Percentiles rank a stretch among this genome's conserved stretches.
phyloP scores from a whole-genome alignment of 306 rosid genomes.

The Sophora flavescens region DNA sequence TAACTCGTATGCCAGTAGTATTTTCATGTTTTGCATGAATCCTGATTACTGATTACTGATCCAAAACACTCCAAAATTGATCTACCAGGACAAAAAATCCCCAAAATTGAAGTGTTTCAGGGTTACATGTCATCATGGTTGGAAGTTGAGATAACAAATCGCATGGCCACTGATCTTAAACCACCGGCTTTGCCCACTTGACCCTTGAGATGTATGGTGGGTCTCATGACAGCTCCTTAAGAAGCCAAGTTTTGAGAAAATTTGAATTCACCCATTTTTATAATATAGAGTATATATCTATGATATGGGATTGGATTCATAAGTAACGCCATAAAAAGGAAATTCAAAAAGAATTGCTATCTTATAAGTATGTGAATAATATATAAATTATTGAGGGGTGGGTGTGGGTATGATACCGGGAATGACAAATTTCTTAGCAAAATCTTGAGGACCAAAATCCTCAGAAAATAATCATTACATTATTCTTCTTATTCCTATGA shows the following conservation, averaged over 20 bases:
- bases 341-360: background rate
- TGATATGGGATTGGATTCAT: background rate
- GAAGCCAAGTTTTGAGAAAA: constrained; percentile 27
- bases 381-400: background rate
- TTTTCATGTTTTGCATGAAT: too few species aligned
- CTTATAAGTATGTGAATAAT: background rate
- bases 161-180: constrained; percentile 39
- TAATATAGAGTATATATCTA: background rate
- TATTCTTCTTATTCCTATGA: background rate
- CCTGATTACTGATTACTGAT: too few species aligned
- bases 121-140: constrained; percentile 1
- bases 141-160: constrained; percentile 44
- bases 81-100: background rate
- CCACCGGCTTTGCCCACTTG: constrained; percentile 36
- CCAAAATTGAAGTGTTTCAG: background rate
- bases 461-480: constrained; percentile 8
- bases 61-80: too few species aligned
- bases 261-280: background rate
- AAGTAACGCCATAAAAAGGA: constrained; percentile 1
- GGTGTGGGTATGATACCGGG: constrained; percentile 10
- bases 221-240: constrained; percentile 38
- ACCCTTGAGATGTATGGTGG: constrained; percentile 39
- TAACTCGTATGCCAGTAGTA: too few species aligned
- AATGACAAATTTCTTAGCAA: constrained; percentile 26
- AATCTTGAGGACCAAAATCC: constrained; percentile 14